Percentiles rank a stretch among this genome's conserved stretches.
Evolutionary conservation across 768 basidiomycete genomes (phyloP).

Genomic region (Boletus sensibilis): DNA sequence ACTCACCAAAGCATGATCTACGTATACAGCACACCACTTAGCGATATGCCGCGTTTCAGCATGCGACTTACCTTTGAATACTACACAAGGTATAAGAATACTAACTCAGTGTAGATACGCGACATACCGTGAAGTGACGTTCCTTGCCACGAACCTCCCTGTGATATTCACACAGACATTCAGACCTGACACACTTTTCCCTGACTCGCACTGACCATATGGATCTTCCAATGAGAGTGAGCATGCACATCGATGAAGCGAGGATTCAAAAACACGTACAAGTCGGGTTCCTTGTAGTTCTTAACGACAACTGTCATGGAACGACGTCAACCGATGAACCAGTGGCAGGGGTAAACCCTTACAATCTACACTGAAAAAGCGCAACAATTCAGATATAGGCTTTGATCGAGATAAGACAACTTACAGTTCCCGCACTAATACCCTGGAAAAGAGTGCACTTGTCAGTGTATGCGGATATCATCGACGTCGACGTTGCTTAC

Average conservation of each 20-base stretch:
- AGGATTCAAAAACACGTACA: constrained; percentile 47
- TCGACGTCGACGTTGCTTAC: constrained; percentile 30
- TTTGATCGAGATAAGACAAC: constrained; percentile 27
- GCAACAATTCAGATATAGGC: background rate
- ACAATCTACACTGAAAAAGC: constrained; percentile 65
- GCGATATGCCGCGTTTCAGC: background rate
- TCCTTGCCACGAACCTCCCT: constrained; percentile 91
- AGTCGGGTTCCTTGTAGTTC: constrained; percentile 70
- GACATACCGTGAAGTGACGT: constrained; percentile 77
- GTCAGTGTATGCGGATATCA: constrained; percentile 4
- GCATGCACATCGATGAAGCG: background rate
- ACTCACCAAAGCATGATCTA: constrained; percentile 89
- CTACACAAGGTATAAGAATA: constrained; percentile 32
- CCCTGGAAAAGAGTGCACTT: constrained; percentile 39
- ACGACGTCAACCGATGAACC: background rate
- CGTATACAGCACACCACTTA: constrained; percentile 3
- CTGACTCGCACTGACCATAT: constrained; percentile 64
- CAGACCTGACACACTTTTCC: constrained; percentile 24
- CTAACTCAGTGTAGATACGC: background rate
- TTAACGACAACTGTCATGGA: constrained; percentile 61
- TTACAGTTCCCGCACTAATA: constrained; percentile 72
- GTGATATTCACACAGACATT: constrained; percentile 23
- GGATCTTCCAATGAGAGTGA: constrained; percentile 45
- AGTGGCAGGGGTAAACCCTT: constrained; percentile 19
- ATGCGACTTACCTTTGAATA: constrained; percentile 69